These are phyloP conservation scores for Penicillium capsulatum DNA, from an alignment of 2,329 filamentous ascomycete species.

Conservation along the genomic window DNA sequence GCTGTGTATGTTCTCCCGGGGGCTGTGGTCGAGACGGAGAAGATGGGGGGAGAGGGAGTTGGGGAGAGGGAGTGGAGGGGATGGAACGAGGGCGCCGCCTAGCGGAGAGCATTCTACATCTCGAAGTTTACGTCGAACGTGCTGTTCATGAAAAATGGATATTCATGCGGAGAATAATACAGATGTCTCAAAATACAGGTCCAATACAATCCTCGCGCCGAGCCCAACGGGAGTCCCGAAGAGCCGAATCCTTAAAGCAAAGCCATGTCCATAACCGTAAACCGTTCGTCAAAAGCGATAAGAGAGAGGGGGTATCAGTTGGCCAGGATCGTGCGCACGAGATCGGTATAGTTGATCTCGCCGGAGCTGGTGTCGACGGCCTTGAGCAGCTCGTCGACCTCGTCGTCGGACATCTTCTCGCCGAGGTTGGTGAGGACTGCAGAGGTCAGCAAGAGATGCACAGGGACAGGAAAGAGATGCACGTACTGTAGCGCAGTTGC, in stretches of 20 bases:
- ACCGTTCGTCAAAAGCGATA: not conserved
- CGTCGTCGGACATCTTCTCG: constrained; percentile 99
- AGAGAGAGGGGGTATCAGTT: constrained; percentile 53
- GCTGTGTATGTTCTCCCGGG: constrained; percentile 60
- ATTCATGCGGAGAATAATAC: not conserved
- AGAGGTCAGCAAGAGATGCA: no score
- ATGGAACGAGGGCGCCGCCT: constrained; percentile 18
- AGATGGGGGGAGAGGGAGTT: constrained; percentile 45
- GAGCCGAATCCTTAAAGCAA: not conserved
- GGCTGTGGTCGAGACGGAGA: constrained; percentile 55
- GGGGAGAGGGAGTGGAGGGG: constrained; percentile 35
- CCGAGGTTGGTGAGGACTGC: constrained; percentile 88
- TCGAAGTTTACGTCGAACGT: no score
- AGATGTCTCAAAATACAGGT: constrained; percentile 5
- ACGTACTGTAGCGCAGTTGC: constrained; percentile 79
- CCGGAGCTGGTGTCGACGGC: constrained; percentile 92
- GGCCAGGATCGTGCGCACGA: constrained; percentile 80
- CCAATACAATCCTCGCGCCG: constrained; percentile 1
- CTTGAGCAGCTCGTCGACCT: constrained; percentile 98
- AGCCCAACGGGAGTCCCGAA: not conserved
- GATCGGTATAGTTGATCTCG: constrained; percentile 94
- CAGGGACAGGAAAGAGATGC: not conserved
- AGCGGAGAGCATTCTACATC: no score
- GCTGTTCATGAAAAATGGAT: no score
- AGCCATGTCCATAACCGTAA: not conserved